Evolutionary conservation across 31 red algal species (phyloP).

Genomic region (Asparagopsis taxiformis): DNA sequence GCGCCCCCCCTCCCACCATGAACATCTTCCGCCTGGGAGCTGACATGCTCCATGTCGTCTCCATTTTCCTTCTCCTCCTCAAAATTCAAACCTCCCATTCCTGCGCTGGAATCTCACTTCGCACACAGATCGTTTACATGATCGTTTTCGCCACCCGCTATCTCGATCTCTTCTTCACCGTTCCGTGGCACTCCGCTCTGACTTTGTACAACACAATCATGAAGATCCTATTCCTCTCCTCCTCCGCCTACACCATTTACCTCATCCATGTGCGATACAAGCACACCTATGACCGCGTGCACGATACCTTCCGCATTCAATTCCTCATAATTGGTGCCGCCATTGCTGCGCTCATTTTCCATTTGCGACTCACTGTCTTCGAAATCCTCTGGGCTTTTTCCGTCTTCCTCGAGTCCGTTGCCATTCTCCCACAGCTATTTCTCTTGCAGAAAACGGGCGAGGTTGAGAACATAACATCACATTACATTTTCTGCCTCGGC

Average conservation of each 20-base stretch:
- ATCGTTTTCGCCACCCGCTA: slow-evolving; percentile 95
- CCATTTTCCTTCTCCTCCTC: slow-evolving; percentile 68
- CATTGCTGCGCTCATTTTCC: slow-evolving; percentile 78
- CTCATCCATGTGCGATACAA: slow-evolving; percentile 89
- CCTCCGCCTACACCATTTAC: slow-evolving; percentile 87
- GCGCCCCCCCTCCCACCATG: slow-evolving; percentile 22
- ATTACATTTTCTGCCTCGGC: slow-evolving; percentile 97
- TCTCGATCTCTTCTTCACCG: slow-evolving; percentile 92
- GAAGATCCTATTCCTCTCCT: slow-evolving; percentile 92
- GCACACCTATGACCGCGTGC: slow-evolving; percentile 91
- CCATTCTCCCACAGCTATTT: slow-evolving; percentile 96
- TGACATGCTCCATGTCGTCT: slow-evolving; percentile 77
- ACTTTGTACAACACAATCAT: slow-evolving; percentile 79
- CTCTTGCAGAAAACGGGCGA: slow-evolving; percentile 93
- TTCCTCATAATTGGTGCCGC: slow-evolving; percentile 75
- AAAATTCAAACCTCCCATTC: slow-evolving; percentile 75
- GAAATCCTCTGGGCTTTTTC: slow-evolving; percentile 99
- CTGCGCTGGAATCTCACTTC: slow-evolving; percentile 67
- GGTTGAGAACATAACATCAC: slow-evolving; percentile 96
- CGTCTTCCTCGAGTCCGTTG: slow-evolving; percentile 91
- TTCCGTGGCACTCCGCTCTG: slow-evolving; percentile 70
- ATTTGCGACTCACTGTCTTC: slow-evolving; percentile 65
- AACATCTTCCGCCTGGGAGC: slow-evolving; percentile 84
- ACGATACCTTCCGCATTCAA: slow-evolving; percentile 94
- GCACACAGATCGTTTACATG: slow-evolving; percentile 84